phyloP scores from a whole-genome alignment of 116 monocot species.

The Zostera marina region DNA sequence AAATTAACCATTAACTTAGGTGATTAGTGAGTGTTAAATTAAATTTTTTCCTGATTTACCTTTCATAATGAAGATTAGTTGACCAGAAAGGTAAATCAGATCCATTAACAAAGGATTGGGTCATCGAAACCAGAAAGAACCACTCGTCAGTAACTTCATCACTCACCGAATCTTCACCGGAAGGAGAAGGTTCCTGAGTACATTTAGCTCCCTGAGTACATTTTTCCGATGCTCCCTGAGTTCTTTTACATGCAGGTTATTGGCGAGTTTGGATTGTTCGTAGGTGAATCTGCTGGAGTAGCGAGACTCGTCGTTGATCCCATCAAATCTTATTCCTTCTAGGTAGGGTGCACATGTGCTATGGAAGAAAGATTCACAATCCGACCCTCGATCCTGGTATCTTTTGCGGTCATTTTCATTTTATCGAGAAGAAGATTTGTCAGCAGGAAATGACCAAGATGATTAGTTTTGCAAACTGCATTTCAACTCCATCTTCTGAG shows the following conservation, averaged over 20 bases:
- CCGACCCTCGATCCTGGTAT: constrained; percentile 56
- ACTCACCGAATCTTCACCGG: too few species aligned
- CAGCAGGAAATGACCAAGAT: constrained; percentile 88
- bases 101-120: too few species aligned
- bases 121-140: too few species aligned
- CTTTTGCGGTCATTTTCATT: constrained; percentile 67
- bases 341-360: constrained; percentile 54
- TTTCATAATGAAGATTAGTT: too few species aligned
- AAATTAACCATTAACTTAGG: too few species aligned
- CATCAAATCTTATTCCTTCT: constrained; percentile 61
- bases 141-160: too few species aligned
- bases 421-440: constrained; percentile 87
- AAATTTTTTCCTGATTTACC: too few species aligned
- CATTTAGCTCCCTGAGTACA: too few species aligned
- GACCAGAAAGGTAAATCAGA: too few species aligned
- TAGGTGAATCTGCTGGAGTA: constrained; percentile 69
- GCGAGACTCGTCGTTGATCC: constrained; percentile 32
- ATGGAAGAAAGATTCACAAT: constrained; percentile 93
- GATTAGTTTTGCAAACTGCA: constrained; percentile 98
- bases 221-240: too few species aligned
- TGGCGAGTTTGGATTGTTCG: constrained; percentile 92
- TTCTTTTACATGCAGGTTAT: constrained; percentile 47
- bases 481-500: constrained; percentile 81
- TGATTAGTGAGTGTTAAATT: too few species aligned
- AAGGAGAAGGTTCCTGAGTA: too few species aligned